Evolutionary conservation across 306 rosid genomes (phyloP).

Genomic region (cucumber (Cucumis sativus)): Cucumber_9930_V3 NC_026659.2:28211001-28211500

Average conservation of each 20-base stretch:
- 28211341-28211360: background rate
- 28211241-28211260: background rate
- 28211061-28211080: slow-evolving; percentile 52
- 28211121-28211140: slow-evolving; percentile 4
- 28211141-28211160: slow-evolving; percentile 72
- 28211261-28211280: background rate
- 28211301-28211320: background rate
- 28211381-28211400: background rate
- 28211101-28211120: background rate
- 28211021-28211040: slow-evolving; percentile 90
- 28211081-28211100: background rate
- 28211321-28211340: background rate
- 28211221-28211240: background rate
- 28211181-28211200: slow-evolving; percentile 34
- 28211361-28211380: background rate
- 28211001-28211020: slow-evolving; percentile 87
- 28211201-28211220: slow-evolving; percentile 11
- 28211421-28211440: background rate
- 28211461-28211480: background rate
- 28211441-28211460: background rate
- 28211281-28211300: background rate
- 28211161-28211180: slow-evolving; percentile 95
- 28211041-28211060: slow-evolving; percentile 85
- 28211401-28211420: background rate
- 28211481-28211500: background rate